These are phyloP conservation scores for Eurotiales sp. DNA, from an alignment of 2,329 filamentous ascomycete species.

Conservation along the genomic window DNA sequence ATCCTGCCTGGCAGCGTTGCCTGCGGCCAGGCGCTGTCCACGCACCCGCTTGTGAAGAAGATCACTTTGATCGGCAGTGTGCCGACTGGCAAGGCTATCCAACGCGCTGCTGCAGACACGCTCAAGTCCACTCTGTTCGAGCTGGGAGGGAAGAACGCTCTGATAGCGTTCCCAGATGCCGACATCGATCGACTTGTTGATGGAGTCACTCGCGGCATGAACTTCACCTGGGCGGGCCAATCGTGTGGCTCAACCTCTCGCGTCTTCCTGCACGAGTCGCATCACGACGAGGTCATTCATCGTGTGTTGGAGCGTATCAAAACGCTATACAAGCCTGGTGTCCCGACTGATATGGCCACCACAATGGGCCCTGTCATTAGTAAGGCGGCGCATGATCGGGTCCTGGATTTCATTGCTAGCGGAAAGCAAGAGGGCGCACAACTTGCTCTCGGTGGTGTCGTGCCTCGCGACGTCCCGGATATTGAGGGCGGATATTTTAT, in stretches of 20 bases:
- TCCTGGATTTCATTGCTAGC: conserved; percentile 14
- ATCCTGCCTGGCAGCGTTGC: conserved; percentile 20
- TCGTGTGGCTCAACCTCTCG: conserved; percentile 21
- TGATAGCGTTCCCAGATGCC: conserved; percentile 31
- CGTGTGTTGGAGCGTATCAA: conserved; percentile 15
- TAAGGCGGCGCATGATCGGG: conserved; percentile 17
- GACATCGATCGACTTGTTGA: conserved; percentile 29
- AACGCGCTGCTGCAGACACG: conserved; percentile 29
- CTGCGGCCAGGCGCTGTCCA: conserved; percentile 26
- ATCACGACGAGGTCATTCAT: conserved; percentile 18
- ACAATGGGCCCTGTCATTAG: conserved; percentile 18
- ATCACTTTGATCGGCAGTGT: conserved; percentile 34
- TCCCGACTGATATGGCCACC: conserved; percentile 17
- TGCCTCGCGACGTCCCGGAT: neutral
- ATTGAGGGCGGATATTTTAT: conserved; percentile 22
- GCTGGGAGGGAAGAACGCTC: conserved; percentile 35
- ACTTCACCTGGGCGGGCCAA: conserved; percentile 24
- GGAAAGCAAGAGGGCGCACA: conserved; percentile 1
- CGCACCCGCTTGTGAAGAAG: conserved; percentile 28
- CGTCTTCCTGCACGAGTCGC: conserved; percentile 20
- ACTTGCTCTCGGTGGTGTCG: neutral
- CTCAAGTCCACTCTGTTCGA: conserved; percentile 34
- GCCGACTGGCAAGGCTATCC: conserved; percentile 31
- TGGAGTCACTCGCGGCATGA: conserved; percentile 24
- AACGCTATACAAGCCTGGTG: conserved; percentile 16